Base-by-base conservation (phyloP, 257 asterid genomes). In the Oldenlandia corymbosa region DNA sequence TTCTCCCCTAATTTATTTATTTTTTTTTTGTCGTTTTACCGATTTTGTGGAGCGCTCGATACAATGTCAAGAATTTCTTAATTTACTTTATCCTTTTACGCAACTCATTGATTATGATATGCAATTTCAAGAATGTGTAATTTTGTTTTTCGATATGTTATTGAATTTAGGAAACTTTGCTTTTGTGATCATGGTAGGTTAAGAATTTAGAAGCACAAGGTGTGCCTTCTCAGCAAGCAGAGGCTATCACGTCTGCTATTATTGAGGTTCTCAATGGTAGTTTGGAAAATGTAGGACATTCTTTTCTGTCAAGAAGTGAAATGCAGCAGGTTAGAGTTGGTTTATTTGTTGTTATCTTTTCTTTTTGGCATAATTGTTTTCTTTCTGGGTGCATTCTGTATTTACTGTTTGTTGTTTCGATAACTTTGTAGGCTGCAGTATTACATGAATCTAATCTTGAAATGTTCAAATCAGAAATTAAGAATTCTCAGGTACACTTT, bases 141-240 rank as follows among this genome's bases (percentile, higher is more conserved):
- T n/a, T n/a, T n/a, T n/a, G n/a, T n/a, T n/a, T n/a, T n/a, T n/a
- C n/a, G n/a, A n/a, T n/a, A n/a, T n/a, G n/a, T n/a, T n/a, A n/a
- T n/a, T 3, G 13, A 27, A 47, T n/a, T 11, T 37, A 42, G 10
- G 26, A 21, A 5, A 37, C 58, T 18, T 41, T 27, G 36, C 47
- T 32, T 10, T 51, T 36, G 20, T 52, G 50, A 39, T 52, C 60
- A 43, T 60, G 65, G 17, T 79, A 83, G 93, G 80, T 80, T 71
- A 79, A 78, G 73, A 80, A 79, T 58, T 76, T 85, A 72, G 90
- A 85, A 77, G 87, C 85, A 32, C 76, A 79, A 64, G 87, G 93
- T 30, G 70, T 85, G 14, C 87, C 80, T 59, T 56, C 83, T 43
- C 70, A 80, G 51, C 88, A 84, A 37, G 91, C 91, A 1, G 91